Evolutionary conservation across 306 rosid genomes (phyloP), one percentile per base, ranked within the genome.

Genomic region (Fagus crenata): DNA sequence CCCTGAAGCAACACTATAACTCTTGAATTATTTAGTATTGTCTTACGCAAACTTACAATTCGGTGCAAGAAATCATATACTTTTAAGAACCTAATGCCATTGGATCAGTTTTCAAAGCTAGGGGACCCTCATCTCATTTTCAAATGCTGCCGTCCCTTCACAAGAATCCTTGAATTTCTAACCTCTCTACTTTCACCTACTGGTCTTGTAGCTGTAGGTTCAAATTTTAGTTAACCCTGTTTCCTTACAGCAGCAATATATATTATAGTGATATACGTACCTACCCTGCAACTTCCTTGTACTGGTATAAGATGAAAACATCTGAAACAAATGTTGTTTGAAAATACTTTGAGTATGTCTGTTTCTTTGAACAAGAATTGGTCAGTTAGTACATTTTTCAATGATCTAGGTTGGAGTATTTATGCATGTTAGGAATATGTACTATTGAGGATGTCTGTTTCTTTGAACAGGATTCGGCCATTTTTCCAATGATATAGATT

Each of bases 161-260:
- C 15, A 61, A 42, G 9, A 74, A 61, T 18, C 58, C 69, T 35
- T 78, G 42, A 58, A 11, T 22, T 55, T 71, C 13, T 17, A 68
- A 69, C 58, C 76, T 17, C 72, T 36, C 53, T 35, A 53, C 65
- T 79, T 65, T 84, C 81, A 75, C 88, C 81, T 75, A 82, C 77
- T 59, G 78, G 75, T 82, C 79, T 33, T 33, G 40, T 17, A 75
- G 81, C 18, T 33, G 40, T 17, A 75, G 81, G 40, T 82, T 81
- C 78, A 67, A 69, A 72, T 5, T 73, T 85, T 77, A 55, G 84
- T 77, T 79, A 71, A 65, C 67, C 56, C 41, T 82, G 79, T 54
- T 69, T 54, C 78, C 78, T 58, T 63, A 60, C 84, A 67, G 22
- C 81, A 75, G 33, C 49, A 67, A 39, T 35, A 39, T 22, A 22